A percentile compares a stretch with the other conserved stretches of the same genome.
These are phyloP conservation scores for Citrullus mucosospermus DNA, from an alignment of 306 rosid species.

Conservation along the genomic window DNA sequence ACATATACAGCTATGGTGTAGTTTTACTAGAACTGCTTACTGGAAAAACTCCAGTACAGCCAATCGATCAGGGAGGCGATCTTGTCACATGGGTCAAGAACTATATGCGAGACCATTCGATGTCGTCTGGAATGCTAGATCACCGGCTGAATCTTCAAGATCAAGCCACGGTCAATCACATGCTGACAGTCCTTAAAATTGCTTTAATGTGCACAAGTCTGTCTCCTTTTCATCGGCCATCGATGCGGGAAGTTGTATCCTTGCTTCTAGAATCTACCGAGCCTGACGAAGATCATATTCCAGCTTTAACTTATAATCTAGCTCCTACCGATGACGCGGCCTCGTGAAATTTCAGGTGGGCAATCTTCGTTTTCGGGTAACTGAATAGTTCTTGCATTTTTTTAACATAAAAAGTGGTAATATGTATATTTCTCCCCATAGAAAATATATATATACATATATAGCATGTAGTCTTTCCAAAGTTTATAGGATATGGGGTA, in stretches of 20 bases:
- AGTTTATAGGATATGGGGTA: not conserved
- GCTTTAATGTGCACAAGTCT: constrained; percentile 72
- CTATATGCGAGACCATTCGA: constrained; percentile 36
- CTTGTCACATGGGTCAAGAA: constrained; percentile 66
- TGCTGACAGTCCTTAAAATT: constrained; percentile 68
- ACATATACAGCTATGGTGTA: constrained; percentile 88
- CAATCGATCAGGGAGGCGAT: constrained; percentile 84
- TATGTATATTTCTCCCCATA: not conserved
- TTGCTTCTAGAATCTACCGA: constrained; percentile 76
- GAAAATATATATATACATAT: not conserved
- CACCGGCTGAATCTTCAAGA: constrained; percentile 53
- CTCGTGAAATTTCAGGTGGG: not conserved
- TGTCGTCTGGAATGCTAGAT: constrained; percentile 60
- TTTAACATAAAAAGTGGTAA: not conserved
- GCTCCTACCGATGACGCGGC: constrained; percentile 23
- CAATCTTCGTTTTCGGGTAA: not conserved
- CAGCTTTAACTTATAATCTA: constrained; percentile 30
- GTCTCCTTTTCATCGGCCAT: constrained; percentile 57
- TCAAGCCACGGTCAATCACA: constrained; percentile 40
- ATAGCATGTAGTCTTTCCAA: not conserved
- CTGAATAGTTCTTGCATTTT: constrained; percentile 6
- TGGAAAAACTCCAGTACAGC: constrained; percentile 82
- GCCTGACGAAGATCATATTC: constrained; percentile 32
- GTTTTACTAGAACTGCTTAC: constrained; percentile 85
- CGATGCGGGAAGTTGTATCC: constrained; percentile 65